phyloP scores from a whole-genome alignment of 2,329 filamentous ascomycete species.

The Botryotinia globosa region DNA sequence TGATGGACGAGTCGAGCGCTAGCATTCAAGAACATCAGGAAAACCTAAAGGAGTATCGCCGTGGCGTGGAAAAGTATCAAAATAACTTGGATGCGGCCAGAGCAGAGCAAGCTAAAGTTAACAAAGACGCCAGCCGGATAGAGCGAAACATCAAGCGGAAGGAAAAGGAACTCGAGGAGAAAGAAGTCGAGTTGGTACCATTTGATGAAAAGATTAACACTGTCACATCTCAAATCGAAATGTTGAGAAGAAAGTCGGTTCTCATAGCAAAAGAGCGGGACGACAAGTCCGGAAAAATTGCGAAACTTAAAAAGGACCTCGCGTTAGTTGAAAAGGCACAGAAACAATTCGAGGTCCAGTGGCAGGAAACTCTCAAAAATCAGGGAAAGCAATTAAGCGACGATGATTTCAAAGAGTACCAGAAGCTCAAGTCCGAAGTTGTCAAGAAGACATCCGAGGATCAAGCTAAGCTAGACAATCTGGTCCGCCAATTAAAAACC shows the following conservation, averaged over 20 bases:
- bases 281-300: constrained; percentile 63
- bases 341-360: constrained; percentile 82
- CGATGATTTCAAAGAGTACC: constrained; percentile 85
- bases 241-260: constrained; percentile 64
- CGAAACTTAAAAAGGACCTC: constrained; percentile 77
- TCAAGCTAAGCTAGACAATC: constrained; percentile 77
- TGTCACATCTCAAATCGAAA: constrained; percentile 67
- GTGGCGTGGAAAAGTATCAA: constrained; percentile 83
- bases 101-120: constrained; percentile 75
- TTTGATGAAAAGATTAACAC: constrained; percentile 90
- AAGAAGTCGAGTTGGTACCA: constrained; percentile 80
- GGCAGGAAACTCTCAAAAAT: constrained; percentile 78
- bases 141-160: constrained; percentile 83
- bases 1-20: constrained; percentile 86
- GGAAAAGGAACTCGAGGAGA: constrained; percentile 82
- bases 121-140: constrained; percentile 73
- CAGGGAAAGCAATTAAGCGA: constrained; percentile 84
- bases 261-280: constrained; percentile 75
- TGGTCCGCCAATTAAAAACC: constrained; percentile 85
- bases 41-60: constrained; percentile 87
- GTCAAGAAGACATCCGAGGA: constrained; percentile 78
- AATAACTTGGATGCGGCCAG: constrained; percentile 76
- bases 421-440: constrained; percentile 77
- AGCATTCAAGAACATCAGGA: constrained; percentile 93
- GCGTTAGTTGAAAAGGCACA: constrained; percentile 85